phyloP scores from a whole-genome alignment of 2,329 filamentous ascomycete genomes.

The Cladophialophora exuberans region DNA sequence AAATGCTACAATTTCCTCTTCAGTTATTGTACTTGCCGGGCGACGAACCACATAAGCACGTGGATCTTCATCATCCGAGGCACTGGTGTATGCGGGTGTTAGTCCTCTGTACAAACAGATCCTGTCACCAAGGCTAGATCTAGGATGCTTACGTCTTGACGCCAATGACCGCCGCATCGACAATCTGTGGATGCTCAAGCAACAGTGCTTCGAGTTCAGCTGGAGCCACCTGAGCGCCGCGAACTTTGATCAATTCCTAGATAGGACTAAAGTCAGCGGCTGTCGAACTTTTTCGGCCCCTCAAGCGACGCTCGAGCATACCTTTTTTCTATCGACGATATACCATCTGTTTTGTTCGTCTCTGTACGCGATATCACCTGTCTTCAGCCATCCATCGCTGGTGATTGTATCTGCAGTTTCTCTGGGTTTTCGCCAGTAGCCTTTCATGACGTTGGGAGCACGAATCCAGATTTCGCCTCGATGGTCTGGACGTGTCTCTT shows the following conservation, averaged over 20 bases:
- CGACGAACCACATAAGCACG: constrained; percentile 48
- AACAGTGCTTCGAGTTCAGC: constrained; percentile 51
- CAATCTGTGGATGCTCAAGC: constrained; percentile 46
- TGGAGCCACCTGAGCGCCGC: constrained; percentile 50
- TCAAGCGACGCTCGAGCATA: background rate
- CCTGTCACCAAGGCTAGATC: too few relatives aligned
- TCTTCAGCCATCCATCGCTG: constrained; percentile 60
- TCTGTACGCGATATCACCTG: constrained; percentile 60
- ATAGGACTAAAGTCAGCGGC: constrained; percentile 24
- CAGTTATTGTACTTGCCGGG: constrained; percentile 36
- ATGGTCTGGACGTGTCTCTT: background rate
- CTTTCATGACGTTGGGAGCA: constrained; percentile 60
- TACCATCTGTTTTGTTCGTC: constrained; percentile 15
- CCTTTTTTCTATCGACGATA: constrained; percentile 73
- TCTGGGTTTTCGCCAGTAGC: constrained; percentile 61
- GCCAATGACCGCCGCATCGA: constrained; percentile 52
- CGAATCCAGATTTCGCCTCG: constrained; percentile 55
- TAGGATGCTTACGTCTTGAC: background rate
- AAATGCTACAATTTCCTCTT: constrained; percentile 47
- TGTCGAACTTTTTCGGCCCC: constrained; percentile 19
- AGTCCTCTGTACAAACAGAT: background rate
- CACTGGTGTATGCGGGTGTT: background rate
- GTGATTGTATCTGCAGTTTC: constrained; percentile 57
- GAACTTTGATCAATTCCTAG: constrained; percentile 24
- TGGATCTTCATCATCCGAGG: constrained; percentile 32